Evolutionary conservation across 768 basidiomycete genomes (phyloP), one percentile per base, ranked within the genome.

Genomic region (Mycena capillaripes): DNA sequence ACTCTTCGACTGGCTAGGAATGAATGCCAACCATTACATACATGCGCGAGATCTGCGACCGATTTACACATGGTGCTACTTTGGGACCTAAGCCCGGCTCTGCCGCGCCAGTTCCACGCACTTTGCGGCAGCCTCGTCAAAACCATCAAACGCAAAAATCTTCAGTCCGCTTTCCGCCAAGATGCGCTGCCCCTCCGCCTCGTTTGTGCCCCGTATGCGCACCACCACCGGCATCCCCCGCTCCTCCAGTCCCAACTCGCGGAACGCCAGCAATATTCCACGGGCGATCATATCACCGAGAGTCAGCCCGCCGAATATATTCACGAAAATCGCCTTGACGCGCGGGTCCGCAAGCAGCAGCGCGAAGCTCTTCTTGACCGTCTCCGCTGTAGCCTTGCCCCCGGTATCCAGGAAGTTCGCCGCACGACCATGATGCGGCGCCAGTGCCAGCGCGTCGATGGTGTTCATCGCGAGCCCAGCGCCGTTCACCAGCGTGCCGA

Each of bases 371-470:
- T 92, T 93, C 88, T 94, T 95, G 78, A 95, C 94, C 14, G 94
- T 94, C 78, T 93, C 91, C n/a, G 93, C 91, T 4, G 94, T 95
- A 34, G 93, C 93, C 70, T 93, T 93, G 84, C 91, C 93, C 78
- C 93, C 93, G 52, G 94, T 93, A 75, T 95, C 93, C 62, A 95
- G 86, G 86, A 95, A 95, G 83, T 95, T 95, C 61, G 93, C 93
- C 3, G 93, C 93, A 66, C 91, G 88, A 50, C 90, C 93, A 36
- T 91, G 91, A 78, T 93, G 89, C 50, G 52, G 58, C 23, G 69
- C 10, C 56, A 93, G 82, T 70, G 92, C 88, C 53, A 95, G 84
- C 17, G 94, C 93, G 76, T 95, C 93, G 92, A 95, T 93, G 68
- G 93, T 95, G 30, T 94, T 94, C 93, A 95, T 94, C 60, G 93